Evolutionary conservation across 768 basidiomycete species (phyloP).

Genomic region (Pseudohyphozyma bogoriensis): DNA sequence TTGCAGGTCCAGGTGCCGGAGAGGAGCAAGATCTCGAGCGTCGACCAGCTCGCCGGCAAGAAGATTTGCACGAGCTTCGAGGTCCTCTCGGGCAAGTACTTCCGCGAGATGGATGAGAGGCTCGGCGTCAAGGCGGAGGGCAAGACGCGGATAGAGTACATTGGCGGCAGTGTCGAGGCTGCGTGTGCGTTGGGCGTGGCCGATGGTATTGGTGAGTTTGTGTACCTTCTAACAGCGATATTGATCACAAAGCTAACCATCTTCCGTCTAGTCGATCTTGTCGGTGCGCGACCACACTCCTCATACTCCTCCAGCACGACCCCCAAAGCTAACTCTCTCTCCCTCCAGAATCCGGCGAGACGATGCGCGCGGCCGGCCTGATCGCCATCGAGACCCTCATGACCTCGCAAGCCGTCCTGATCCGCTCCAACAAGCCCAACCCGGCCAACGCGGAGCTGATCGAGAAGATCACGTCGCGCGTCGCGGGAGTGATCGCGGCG

Average conservation of each 20-base stretch:
- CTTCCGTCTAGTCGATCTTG: slow-evolving; percentile 68
- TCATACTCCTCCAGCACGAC: neutral
- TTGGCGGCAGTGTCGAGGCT: slow-evolving; percentile 95
- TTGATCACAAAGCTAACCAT: neutral
- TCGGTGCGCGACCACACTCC: slow-evolving; percentile 52
- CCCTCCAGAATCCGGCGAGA: slow-evolving; percentile 83
- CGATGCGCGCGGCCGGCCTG: slow-evolving; percentile 95
- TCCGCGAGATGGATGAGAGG: slow-evolving; percentile 56
- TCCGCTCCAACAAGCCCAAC: slow-evolving; percentile 52
- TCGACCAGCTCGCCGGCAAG: slow-evolving; percentile 77
- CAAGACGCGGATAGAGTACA: slow-evolving; percentile 80
- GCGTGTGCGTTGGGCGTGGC: slow-evolving; percentile 93
- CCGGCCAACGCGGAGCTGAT: slow-evolving; percentile 58
- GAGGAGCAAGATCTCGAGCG: slow-evolving; percentile 52
- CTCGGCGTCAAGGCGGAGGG: slow-evolving; percentile 40
- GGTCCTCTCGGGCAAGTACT: slow-evolving; percentile 70
- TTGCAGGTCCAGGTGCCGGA: slow-evolving; percentile 76
- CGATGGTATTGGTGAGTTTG: slow-evolving; percentile 76
- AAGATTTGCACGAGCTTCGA: slow-evolving; percentile 92
- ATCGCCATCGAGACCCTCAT: slow-evolving; percentile 86
- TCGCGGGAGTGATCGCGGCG: slow-evolving; percentile 79
- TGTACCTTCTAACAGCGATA: neutral
- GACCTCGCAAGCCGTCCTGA: slow-evolving; percentile 79
- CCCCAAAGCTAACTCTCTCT: neutral
- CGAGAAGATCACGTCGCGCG: slow-evolving; percentile 68